These are phyloP conservation scores for Mycena indigotica DNA, from an alignment of 768 basidiomycete genomes.

Conservation along the genomic window DNA sequence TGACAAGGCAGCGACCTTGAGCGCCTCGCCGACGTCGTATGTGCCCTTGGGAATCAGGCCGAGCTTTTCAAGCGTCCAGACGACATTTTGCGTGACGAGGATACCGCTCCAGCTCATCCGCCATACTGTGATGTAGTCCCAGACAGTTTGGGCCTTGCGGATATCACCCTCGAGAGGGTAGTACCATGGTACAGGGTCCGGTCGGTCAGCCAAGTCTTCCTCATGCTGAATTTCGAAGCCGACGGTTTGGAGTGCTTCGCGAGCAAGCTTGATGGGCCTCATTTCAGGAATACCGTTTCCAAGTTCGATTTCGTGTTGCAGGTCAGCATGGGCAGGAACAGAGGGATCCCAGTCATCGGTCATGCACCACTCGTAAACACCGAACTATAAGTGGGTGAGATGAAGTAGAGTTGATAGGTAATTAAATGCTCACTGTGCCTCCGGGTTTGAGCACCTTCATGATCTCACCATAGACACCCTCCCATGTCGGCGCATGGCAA, in stretches of 20 bases:
- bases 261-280: slow-evolving; percentile 72
- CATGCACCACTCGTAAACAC: slow-evolving; percentile 99
- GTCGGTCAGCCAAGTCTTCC: slow-evolving; percentile 90
- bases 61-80: slow-evolving; percentile 76
- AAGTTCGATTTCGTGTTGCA: slow-evolving; percentile 90
- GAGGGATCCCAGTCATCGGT: slow-evolving; percentile 91
- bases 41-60: slow-evolving; percentile 92
- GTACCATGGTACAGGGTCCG: slow-evolving; percentile 85
- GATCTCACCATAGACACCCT: slow-evolving; percentile 94
- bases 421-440: slow-evolving; percentile 70
- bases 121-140: slow-evolving; percentile 89
- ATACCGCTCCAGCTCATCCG: slow-evolving; percentile 88
- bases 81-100: slow-evolving; percentile 77
- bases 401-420: neutral
- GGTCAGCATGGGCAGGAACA: slow-evolving; percentile 82
- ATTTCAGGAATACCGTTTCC: slow-evolving; percentile 99
- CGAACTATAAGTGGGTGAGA: slow-evolving; percentile 60
- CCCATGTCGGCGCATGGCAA: slow-evolving; percentile 92
- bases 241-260: slow-evolving; percentile 76
- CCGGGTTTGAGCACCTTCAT: slow-evolving; percentile 94
- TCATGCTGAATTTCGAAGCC: slow-evolving; percentile 89
- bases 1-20: slow-evolving; percentile 66
- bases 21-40: slow-evolving; percentile 81
- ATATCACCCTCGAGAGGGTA: slow-evolving; percentile 96
- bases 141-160: slow-evolving; percentile 86